Evolutionary conservation across 1,284 basidiomycete species (phyloP).

Genomic region (Entoloma clypeatum): DNA sequence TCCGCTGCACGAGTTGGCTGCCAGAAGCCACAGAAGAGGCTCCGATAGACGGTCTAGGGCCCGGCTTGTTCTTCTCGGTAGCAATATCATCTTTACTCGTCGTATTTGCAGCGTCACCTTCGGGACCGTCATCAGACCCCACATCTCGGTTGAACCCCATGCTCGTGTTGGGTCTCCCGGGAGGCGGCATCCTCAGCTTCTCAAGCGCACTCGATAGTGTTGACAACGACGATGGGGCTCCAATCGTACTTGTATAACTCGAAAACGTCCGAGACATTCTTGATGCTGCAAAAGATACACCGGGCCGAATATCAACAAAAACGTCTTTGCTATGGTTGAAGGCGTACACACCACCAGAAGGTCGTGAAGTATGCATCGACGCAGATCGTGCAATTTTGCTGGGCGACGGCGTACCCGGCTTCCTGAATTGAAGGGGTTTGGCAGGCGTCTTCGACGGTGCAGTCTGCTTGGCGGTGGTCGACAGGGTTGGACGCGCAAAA

Average conservation of each 20-base stretch:
- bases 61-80: conserved; percentile 7
- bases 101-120: conserved; percentile 20
- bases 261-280: conserved; percentile 24
- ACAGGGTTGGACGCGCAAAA: conserved; percentile 18
- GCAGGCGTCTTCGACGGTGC: conserved; percentile 14
- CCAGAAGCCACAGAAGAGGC: conserved; percentile 4
- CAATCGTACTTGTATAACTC: conserved; percentile 21
- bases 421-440: conserved; percentile 20
- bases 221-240: conserved; percentile 38
- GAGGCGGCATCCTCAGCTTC: conserved; percentile 57
- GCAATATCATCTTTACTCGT: conserved; percentile 25
- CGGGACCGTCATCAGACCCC: too few species aligned
- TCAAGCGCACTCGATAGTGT: conserved; percentile 59
- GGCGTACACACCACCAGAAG: conserved; percentile 29
- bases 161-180: conserved; percentile 58
- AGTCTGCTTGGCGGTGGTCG: conserved; percentile 15
- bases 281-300: conserved; percentile 10
- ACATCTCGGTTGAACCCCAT: conserved; percentile 58
- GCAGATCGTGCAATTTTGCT: conserved; percentile 32
- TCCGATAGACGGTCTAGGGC: neutral
- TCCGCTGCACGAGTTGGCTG: conserved; percentile 10
- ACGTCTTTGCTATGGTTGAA: neutral
- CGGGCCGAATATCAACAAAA: conserved; percentile 1
- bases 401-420: conserved; percentile 28
- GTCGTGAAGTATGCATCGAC: conserved; percentile 28